Evolutionary conservation across 108 stramenopile genomes (phyloP).

Genomic region (Aurantiochytrium sp.): DNA sequence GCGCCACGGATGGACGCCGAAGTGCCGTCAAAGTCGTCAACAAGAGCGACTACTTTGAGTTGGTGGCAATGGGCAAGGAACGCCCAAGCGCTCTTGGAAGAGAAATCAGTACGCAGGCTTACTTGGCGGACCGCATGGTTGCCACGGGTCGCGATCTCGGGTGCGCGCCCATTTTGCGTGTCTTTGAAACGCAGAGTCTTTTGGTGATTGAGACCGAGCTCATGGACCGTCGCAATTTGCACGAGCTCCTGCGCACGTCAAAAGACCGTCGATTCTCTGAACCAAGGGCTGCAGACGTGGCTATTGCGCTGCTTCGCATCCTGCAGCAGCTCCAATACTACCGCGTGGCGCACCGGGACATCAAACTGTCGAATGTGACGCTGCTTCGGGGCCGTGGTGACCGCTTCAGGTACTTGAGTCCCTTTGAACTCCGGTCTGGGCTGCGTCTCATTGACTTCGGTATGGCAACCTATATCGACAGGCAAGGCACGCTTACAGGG

Average conservation of each 20-base stretch:
- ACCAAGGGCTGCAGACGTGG: not conserved
- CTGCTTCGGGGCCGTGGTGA: not conserved
- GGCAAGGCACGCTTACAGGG: not conserved
- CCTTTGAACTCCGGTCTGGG: not conserved
- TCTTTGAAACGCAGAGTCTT: not conserved
- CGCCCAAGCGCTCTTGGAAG: not conserved
- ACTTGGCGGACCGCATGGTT: not conserved
- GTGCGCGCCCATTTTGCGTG: not conserved
- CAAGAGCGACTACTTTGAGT: not conserved
- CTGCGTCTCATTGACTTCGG: not conserved
- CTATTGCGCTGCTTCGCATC: not conserved
- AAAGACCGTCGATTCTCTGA: not conserved
- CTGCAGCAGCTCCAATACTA: not conserved
- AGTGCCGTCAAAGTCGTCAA: not conserved
- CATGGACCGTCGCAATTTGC: not conserved
- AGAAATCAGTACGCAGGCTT: not conserved
- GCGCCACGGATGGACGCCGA: not conserved
- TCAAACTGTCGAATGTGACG: not conserved
- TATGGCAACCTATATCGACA: not conserved
- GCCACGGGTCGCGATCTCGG: not conserved
- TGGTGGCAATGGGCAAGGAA: not conserved
- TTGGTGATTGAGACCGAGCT: slow-evolving; percentile 7
- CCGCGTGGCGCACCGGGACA: not conserved
- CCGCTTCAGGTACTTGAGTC: not conserved
- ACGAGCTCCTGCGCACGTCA: not conserved